Conservation (phyloP, 2,329 filamentous ascomycete species). For the Huntiella savannae region DNA sequence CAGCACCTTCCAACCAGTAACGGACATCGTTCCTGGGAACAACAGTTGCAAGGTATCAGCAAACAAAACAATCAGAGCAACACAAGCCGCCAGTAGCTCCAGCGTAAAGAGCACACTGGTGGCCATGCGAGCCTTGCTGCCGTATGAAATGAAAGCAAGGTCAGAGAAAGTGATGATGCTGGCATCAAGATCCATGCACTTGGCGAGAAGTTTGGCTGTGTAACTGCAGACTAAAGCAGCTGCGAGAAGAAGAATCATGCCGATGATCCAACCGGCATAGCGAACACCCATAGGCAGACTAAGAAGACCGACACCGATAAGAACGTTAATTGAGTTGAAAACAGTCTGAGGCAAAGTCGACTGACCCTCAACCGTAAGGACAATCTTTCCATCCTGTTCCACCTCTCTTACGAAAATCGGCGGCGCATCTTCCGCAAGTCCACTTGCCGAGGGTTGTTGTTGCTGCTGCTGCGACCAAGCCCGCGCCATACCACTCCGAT, state of each 20-base stretch:
- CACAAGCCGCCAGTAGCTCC: constrained; percentile 72
- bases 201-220: constrained; percentile 68
- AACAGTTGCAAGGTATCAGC: constrained; percentile 70
- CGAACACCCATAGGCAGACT: constrained; percentile 75
- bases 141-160: constrained; percentile 78
- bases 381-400: constrained; percentile 69
- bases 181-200: constrained; percentile 71
- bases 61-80: constrained; percentile 79
- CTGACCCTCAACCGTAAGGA: constrained; percentile 73
- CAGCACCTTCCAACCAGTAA: constrained; percentile 66
- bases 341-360: constrained; percentile 91
- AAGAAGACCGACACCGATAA: constrained; percentile 78
- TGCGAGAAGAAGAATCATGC: constrained; percentile 53
- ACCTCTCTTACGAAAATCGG: constrained; percentile 77
- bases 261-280: constrained; percentile 76
- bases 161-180: constrained; percentile 88
- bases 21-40: constrained; percentile 46
- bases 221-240: constrained; percentile 64
- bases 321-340: constrained; percentile 87
- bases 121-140: constrained; percentile 57
- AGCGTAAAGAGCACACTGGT: constrained; percentile 76
- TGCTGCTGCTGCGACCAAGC: constrained; percentile 16
- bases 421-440: constrained; percentile 32
- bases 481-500: constrained; percentile 8
- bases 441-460: constrained; percentile 15